These are phyloP conservation scores for Leccinellum luteum DNA, from an alignment of 768 basidiomycete species.

Conservation along the genomic window DNA sequence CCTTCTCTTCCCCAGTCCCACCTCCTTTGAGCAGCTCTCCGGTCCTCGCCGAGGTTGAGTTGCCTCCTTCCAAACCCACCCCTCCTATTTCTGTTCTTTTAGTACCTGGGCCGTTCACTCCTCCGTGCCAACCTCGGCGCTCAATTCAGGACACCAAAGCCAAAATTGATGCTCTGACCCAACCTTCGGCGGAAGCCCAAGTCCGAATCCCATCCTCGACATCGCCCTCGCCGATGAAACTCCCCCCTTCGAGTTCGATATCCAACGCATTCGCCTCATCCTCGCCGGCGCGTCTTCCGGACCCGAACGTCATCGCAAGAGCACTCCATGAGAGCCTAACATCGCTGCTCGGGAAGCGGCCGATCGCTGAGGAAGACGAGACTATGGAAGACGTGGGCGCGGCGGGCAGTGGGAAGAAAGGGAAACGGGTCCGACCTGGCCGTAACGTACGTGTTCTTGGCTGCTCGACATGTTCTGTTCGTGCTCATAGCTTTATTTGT, in stretches of 20 bases:
- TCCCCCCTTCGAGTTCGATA: slow-evolving; percentile 23
- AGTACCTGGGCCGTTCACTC: not conserved
- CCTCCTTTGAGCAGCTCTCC: slow-evolving; percentile 35
- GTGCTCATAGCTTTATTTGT: not conserved
- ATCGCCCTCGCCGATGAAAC: slow-evolving; percentile 52
- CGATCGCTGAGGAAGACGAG: slow-evolving; percentile 41
- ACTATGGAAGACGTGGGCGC: slow-evolving; percentile 13
- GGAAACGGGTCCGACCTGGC: slow-evolving; percentile 40
- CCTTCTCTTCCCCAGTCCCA: slow-evolving; percentile 13
- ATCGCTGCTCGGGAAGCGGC: slow-evolving; percentile 67
- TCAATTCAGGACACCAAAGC: slow-evolving; percentile 26
- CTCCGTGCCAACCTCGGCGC: not conserved
- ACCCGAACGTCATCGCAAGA: slow-evolving; percentile 48
- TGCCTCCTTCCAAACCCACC: not conserved
- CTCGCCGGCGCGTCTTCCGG: slow-evolving; percentile 34
- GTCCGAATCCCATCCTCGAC: slow-evolving; percentile 57
- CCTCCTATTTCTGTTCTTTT: not conserved
- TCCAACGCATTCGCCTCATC: slow-evolving; percentile 15
- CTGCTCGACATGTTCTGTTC: not conserved
- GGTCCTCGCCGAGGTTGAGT: not conserved
- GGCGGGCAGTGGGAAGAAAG: slow-evolving; percentile 17
- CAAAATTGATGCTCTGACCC: not conserved
- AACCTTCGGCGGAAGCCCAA: slow-evolving; percentile 25
- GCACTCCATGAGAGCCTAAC: slow-evolving; percentile 69
- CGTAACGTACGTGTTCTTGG: slow-evolving; percentile 31